Percentiles rank a stretch among this genome's conserved stretches.
Conservation (phyloP, 2,329 filamentous ascomycete species). For the Chrysoporthe deuterocubensis region DNA sequence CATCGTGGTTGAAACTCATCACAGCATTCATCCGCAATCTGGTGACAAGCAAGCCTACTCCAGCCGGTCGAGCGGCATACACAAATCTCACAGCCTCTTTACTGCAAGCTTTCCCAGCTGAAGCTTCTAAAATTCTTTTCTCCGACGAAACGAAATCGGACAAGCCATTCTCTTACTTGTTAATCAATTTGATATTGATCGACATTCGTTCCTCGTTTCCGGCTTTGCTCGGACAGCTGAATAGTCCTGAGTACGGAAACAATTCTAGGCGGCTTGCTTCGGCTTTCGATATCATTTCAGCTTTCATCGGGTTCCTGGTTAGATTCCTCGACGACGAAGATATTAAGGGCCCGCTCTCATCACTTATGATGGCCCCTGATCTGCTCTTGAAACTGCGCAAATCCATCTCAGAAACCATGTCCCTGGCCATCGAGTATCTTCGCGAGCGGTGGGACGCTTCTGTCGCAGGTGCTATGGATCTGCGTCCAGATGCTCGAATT, state of each 20-base stretch:
- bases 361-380: conserved; percentile 57
- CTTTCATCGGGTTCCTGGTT: conserved; percentile 63
- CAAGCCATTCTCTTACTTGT: conserved; percentile 64
- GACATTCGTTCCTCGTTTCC: conserved; percentile 68
- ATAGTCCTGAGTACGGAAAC: conserved; percentile 55
- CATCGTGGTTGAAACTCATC: conserved; percentile 57
- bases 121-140: conserved; percentile 57
- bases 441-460: conserved; percentile 72
- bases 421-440: conserved; percentile 66
- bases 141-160: conserved; percentile 43
- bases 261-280: conserved; percentile 60
- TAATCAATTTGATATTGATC: conserved; percentile 67
- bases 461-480: conserved; percentile 62
- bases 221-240: conserved; percentile 60
- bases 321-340: conserved; percentile 55
- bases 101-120: conserved; percentile 57
- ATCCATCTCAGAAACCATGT: conserved; percentile 65
- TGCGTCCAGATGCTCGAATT: conserved; percentile 60
- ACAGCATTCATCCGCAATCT: conserved; percentile 56
- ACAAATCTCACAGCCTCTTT: conserved; percentile 62
- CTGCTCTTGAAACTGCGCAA: conserved; percentile 64
- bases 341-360: conserved; percentile 31
- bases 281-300: conserved; percentile 65
- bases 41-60: conserved; percentile 58
- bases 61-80: conserved; percentile 60